phyloP scores from a whole-genome alignment of 78 protist species.

The Protostelium mycophagum region DNA sequence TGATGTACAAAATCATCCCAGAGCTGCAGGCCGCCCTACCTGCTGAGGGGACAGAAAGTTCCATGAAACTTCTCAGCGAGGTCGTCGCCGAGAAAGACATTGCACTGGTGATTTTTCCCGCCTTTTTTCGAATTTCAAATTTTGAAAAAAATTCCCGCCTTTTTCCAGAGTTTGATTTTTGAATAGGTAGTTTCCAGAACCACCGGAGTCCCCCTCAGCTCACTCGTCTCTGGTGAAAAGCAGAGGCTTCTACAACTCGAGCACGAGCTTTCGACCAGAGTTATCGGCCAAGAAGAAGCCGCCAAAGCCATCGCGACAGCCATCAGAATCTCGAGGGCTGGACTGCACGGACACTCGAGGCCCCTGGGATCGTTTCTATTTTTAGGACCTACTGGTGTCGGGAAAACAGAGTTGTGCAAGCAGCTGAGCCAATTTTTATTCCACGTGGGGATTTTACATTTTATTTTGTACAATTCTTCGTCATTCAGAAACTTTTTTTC shows the following conservation, averaged over 20 bases:
- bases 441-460: not conserved
- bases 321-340: conserved; percentile 90
- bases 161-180: too few species aligned
- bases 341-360: conserved; percentile 70
- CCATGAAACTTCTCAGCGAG: conserved; percentile 53
- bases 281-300: conserved; percentile 96
- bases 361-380: conserved; percentile 94
- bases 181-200: conserved; percentile 72
- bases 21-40: conserved; percentile 56
- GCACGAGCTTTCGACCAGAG: conserved; percentile 67
- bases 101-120: conserved; percentile 22
- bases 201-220: conserved; percentile 96
- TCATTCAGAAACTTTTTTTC: conserved; percentile 25
- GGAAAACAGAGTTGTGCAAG: conserved; percentile 9
- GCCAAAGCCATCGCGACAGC: conserved; percentile 90
- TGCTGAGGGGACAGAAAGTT: conserved; percentile 26
- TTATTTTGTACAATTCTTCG: too few species aligned
- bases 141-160: too few species aligned
- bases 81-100: conserved; percentile 73
- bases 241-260: conserved; percentile 80
- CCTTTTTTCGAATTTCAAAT: too few species aligned
- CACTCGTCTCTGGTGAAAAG: conserved; percentile 68
- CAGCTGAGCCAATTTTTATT: not conserved
- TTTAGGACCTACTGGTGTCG: conserved; percentile 90
- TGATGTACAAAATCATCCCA: conserved; percentile 86